A percentile compares a stretch with the other conserved stretches of the same genome.
These are phyloP conservation scores for Elasticomyces elasticus DNA, from an alignment of 495 filamentous ascomycete species.

Conservation along the genomic window DNA sequence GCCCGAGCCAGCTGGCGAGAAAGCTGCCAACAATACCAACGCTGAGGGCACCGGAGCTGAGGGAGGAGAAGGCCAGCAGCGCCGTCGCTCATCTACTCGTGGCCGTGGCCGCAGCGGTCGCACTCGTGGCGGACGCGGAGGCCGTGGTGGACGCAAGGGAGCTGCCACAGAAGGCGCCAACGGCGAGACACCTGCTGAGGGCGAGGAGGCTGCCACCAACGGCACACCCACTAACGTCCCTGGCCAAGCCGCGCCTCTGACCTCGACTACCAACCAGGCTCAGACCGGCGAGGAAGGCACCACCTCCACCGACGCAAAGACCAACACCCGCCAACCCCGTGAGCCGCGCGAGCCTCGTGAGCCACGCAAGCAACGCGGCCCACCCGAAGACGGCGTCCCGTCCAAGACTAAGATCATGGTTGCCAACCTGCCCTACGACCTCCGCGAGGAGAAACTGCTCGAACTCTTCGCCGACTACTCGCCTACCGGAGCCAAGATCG, in stretches of 20 bases:
- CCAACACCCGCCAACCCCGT: slow-evolving; percentile 41
- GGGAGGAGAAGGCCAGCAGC: slow-evolving; percentile 56
- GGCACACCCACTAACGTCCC: slow-evolving; percentile 45
- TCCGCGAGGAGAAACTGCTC: slow-evolving; percentile 97
- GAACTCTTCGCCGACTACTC: slow-evolving; percentile 86
- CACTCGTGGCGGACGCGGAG: slow-evolving; percentile 64
- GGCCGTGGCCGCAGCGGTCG: slow-evolving; percentile 58
- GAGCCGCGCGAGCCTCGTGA: no score
- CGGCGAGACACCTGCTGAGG: slow-evolving; percentile 20
- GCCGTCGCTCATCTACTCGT: slow-evolving; percentile 31
- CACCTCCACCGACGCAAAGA: slow-evolving; percentile 30
- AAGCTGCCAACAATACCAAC: no score
- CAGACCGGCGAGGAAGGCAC: slow-evolving; percentile 39
- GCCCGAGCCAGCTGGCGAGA: slow-evolving; percentile 76
- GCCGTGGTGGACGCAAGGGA: slow-evolving; percentile 54
- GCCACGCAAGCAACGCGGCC: slow-evolving; percentile 80
- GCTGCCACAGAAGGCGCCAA: slow-evolving; percentile 9
- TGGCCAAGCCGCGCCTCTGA: slow-evolving; percentile 44
- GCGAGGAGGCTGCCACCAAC: slow-evolving; percentile 29
- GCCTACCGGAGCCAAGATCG: slow-evolving; percentile 91
- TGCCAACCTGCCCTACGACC: slow-evolving; percentile 94
- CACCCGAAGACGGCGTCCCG: slow-evolving; percentile 92
- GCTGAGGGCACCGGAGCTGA: slow-evolving; percentile 36
- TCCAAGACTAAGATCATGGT: slow-evolving; percentile 99
- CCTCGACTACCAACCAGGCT: slow-evolving; percentile 52